Conservation (phyloP, 129 eudicot species). For the Pittosporum tobira region DNA sequence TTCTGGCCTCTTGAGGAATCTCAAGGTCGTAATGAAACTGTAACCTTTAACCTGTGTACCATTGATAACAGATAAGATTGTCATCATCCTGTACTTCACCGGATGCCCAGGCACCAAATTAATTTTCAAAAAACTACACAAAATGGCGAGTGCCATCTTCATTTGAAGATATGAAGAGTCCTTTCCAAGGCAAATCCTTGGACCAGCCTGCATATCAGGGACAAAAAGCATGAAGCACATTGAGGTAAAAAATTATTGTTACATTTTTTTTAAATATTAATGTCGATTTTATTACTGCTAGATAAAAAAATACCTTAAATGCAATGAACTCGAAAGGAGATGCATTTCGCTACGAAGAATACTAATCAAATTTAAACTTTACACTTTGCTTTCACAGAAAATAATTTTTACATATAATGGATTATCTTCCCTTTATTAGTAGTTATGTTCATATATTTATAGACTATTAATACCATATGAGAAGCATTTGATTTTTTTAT, state of each 20-base stretch:
- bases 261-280: too few species aligned
- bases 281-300: neutral
- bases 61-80: constrained; percentile 73
- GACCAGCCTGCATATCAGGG: constrained; percentile 61
- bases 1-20: neutral
- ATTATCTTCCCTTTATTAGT: too few species aligned
- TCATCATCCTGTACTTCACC: constrained; percentile 94
- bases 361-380: too few species aligned
- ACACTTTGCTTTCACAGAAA: too few species aligned
- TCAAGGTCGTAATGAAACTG: constrained; percentile 44
- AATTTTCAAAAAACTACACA: constrained; percentile 79
- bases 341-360: constrained; percentile 69
- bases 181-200: constrained; percentile 87
- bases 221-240: neutral
- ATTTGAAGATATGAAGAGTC: constrained; percentile 90
- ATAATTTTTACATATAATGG: too few species aligned
- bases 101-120: constrained; percentile 68
- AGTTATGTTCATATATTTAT: too few species aligned
- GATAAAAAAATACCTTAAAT: constrained; percentile 53
- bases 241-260: neutral
- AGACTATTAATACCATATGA: too few species aligned
- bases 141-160: constrained; percentile 91
- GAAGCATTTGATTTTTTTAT: too few species aligned
- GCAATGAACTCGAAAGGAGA: constrained; percentile 97
- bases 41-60: constrained; percentile 69